Evolutionary conservation across 179 eudicot species (phyloP).

Genomic region (Silene vulgaris): DNA sequence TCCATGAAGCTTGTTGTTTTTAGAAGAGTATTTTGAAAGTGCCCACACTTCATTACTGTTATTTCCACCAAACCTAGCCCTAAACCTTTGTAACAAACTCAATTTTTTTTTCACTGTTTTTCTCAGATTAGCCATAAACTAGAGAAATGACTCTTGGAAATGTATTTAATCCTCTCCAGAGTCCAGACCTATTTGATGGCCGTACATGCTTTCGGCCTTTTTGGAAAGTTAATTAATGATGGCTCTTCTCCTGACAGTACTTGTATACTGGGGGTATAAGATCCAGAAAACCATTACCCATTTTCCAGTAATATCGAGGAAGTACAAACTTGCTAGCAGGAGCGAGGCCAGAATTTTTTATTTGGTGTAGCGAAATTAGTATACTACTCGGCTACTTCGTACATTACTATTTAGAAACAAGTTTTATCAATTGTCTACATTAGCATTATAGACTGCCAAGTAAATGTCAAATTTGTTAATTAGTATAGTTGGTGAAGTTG

Average conservation of each 20-base stretch:
- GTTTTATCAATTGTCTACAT: no score
- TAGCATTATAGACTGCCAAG: no score
- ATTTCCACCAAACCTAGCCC: background rate
- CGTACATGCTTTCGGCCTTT: background rate
- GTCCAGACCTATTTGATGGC: background rate
- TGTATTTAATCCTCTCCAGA: background rate
- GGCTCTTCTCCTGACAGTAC: background rate
- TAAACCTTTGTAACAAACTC: background rate
- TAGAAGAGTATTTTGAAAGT: background rate
- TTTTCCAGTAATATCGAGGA: background rate
- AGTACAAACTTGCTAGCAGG: background rate
- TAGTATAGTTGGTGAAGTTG: no score
- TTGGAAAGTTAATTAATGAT: background rate
- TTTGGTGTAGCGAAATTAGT: no score
- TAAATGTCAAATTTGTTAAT: no score
- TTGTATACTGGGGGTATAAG: background rate
- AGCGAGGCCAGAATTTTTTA: no score
- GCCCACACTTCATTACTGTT: background rate
- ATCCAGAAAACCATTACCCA: background rate
- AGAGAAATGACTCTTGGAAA: background rate
- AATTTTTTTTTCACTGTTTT: background rate
- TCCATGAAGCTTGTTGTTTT: background rate
- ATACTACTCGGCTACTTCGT: no score
- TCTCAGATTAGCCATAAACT: background rate
- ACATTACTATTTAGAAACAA: no score